Conservation (phyloP, 1,284 basidiomycete genomes). For the Cyathus olla region DNA sequence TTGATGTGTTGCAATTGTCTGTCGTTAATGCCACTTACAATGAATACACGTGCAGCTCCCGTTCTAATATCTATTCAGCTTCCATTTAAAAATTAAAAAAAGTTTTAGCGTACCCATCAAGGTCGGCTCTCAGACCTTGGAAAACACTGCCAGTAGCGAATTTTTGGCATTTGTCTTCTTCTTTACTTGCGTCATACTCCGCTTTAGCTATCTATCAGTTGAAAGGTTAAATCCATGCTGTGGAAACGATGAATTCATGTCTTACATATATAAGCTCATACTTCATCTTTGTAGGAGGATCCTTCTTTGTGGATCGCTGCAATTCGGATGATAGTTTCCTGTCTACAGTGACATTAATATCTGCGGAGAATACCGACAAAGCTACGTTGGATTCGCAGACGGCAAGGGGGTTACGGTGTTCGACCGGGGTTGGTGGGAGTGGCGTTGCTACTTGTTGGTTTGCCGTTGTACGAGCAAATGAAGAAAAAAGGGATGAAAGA, state of each 20-base stretch:
- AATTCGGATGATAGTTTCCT: conserved; percentile 84
- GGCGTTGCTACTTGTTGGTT: conserved; percentile 51
- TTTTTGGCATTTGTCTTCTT: conserved; percentile 71
- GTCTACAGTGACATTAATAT: conserved; percentile 81
- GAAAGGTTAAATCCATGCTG: background rate
- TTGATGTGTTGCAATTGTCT: conserved; percentile 7
- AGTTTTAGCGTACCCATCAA: conserved; percentile 70
- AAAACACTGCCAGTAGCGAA: conserved; percentile 84
- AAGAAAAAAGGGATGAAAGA: conserved; percentile 84
- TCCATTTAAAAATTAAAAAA: background rate
- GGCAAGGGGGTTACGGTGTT: conserved; percentile 63
- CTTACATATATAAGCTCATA: conserved; percentile 90
- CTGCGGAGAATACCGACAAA: conserved; percentile 87
- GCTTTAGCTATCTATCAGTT: conserved; percentile 83
- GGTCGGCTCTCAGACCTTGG: conserved; percentile 85
- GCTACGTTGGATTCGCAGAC: conserved; percentile 76
- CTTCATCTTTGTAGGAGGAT: conserved; percentile 83
- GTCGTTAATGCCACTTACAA: conserved; percentile 56
- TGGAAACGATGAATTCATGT: conserved; percentile 8
- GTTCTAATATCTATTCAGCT: conserved; percentile 49
- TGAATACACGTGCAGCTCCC: conserved; percentile 81
- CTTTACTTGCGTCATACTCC: conserved; percentile 84
- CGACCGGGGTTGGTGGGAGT: conserved; percentile 47
- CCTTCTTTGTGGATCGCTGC: conserved; percentile 95
- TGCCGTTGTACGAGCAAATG: conserved; percentile 59